Evolutionary conservation across 805 yeast species (phyloP), one percentile per base, ranked within the genome.

Genomic region (Spathaspora arborariae): DNA sequence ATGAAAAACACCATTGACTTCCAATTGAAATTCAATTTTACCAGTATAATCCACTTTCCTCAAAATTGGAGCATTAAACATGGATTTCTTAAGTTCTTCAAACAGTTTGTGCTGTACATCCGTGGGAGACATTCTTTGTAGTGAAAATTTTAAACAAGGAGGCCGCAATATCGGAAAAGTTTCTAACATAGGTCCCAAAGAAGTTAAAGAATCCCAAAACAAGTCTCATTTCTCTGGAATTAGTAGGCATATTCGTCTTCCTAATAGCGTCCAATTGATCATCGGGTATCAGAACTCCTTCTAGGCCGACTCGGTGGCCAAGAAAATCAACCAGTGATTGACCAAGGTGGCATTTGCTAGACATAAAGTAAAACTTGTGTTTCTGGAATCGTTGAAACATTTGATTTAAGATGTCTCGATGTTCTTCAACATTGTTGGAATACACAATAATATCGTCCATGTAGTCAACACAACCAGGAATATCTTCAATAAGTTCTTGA

Each of bases 1-100:
- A n/a, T 13, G 45, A 42, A 5, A 35, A n/a, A n/a, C n/a, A n/a
- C n/a, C 40, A 24, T 35, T 34, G 7, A 42, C 45, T 15, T 42
- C 40, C 3, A 42, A 13, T 8, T 42, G 45, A 16, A 42, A 42
- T n/a, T 22, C 13, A 21, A 42, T 9, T n/a, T 16, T 18, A 16
- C 20, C 19, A 3, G 26, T 8, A 10, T 36, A 19, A n/a, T 42
- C 35, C 11, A 33, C 39, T 13, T 33, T 34, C 5, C 16, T 13
- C 19, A 42, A 20, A 5, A 36, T 16, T 5, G 45, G 20, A 15
- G 45, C 39, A 5, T 35, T 7, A 10, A 22, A 16, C 11, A 42
- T 20, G 20, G 15, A 22, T 15, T 5, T 27, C 27, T 18, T 9
- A 27, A 19, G 20, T 10, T 4, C 16, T 15, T 19, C 20, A 18